Evolutionary conservation across 2,329 filamentous ascomycete genomes (phyloP).

Genomic region (Talaromyces atroroseus): DNA sequence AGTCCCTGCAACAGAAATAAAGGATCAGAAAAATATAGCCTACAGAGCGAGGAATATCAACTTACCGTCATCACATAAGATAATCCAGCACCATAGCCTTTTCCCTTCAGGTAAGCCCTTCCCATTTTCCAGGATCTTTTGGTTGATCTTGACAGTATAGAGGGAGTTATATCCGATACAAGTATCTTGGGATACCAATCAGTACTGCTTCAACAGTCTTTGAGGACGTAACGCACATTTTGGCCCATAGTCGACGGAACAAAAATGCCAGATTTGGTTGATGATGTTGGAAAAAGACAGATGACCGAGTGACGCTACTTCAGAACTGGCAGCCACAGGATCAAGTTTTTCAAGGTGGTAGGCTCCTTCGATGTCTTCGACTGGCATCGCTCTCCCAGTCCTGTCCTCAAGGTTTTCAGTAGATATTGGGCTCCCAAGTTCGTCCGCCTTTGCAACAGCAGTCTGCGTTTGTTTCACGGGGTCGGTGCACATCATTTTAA

Average conservation of each 20-base stretch:
- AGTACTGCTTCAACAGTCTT: not conserved
- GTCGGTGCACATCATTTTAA: constrained; percentile 58
- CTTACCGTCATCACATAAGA: constrained; percentile 60
- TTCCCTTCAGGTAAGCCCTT: constrained; percentile 43
- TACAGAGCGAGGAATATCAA: not conserved
- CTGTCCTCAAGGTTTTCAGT: not conserved
- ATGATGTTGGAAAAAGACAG: constrained; percentile 56
- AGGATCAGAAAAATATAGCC: not conserved
- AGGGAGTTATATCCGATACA: constrained; percentile 65
- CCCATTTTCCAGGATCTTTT: constrained; percentile 35
- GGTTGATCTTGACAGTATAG: constrained; percentile 43
- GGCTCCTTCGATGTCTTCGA: constrained; percentile 30
- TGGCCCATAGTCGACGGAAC: constrained; percentile 63
- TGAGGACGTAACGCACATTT: constrained; percentile 46
- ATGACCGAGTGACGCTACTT: constrained; percentile 24
- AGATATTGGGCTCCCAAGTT: not conserved
- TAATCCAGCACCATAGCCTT: constrained; percentile 65
- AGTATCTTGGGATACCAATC: constrained; percentile 45
- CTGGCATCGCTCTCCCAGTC: constrained; percentile 9
- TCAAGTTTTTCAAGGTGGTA: constrained; percentile 20
- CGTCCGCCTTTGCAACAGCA: constrained; percentile 15
- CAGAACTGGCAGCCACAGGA: constrained; percentile 19
- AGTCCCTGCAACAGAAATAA: constrained; percentile 46
- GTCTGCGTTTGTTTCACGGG: constrained; percentile 34
- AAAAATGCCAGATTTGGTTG: constrained; percentile 70